Evolutionary conservation across 495 filamentous ascomycete species (phyloP).

Genomic region (Peziza echinospora): DNA sequence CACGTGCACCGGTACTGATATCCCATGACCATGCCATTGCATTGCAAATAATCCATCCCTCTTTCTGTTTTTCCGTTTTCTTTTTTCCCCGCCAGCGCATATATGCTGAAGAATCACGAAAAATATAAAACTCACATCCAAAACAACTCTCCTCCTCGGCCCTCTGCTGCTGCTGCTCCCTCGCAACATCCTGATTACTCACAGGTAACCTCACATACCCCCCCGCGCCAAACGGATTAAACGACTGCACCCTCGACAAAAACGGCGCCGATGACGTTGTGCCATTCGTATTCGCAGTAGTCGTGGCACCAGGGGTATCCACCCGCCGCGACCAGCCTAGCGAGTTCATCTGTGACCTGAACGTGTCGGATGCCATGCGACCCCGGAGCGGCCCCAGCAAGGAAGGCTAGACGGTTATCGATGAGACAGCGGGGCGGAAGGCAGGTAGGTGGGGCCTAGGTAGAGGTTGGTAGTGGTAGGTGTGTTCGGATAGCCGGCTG

Average conservation of each 20-base stretch:
- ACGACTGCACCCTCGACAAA: constrained; percentile 55
- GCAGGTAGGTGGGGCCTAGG: too few species aligned
- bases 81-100: too few species aligned
- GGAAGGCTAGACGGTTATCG: constrained; percentile 1
- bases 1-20: too few species aligned
- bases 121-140: constrained; percentile 88
- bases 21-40: too few species aligned
- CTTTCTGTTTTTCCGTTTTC: too few species aligned
- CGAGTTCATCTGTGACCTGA: constrained; percentile 52
- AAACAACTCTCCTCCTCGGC: constrained; percentile 94
- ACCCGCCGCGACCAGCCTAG: constrained; percentile 74
- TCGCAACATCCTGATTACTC: constrained; percentile 63
- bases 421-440: constrained; percentile 4
- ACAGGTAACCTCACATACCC: constrained; percentile 88
- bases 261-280: constrained; percentile 42
- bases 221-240: constrained; percentile 73
- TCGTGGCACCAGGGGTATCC: constrained; percentile 59
- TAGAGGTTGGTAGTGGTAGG: neutral
- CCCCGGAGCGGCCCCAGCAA: constrained; percentile 3
- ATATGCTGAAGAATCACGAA: too few species aligned
- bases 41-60: too few species aligned
- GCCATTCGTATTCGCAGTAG: too few species aligned
- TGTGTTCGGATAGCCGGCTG: neutral
- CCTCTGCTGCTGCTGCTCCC: too few species aligned
- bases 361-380: constrained; percentile 71